Base-by-base conservation (phyloP, 1,284 basidiomycete species). In the Apiotrichum montevideense region DNA sequence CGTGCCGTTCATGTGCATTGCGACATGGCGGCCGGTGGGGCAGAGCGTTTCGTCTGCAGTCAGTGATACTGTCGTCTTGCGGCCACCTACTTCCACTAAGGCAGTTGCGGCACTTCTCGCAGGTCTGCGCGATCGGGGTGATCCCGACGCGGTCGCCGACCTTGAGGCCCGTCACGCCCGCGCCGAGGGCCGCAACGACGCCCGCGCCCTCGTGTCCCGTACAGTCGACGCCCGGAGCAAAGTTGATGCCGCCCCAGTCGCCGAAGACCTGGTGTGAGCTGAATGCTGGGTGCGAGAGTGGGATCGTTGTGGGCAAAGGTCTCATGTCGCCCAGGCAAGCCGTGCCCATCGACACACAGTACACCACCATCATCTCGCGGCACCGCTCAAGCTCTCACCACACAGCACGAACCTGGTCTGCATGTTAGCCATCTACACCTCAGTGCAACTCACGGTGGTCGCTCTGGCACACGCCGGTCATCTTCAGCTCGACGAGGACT, bases 141-240 rank as follows among this genome's bases (percentile, higher is more conserved):
- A 58, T 41, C 34, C 60, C 60, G 35, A 52, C 55, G 3, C 41
- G 41, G 39, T 62, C 60, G n/a, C 57, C 60, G 46, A 62, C 52
- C 46, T 58, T 58, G 49, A 49, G 59, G 46, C 40, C 49, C 9
- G 34, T 55, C 29, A 62, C 60, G 29, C 50, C 55, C 32, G 57
- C 50, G 43, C 60, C 60, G 43, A 62, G 35, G 41, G 48, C 48
- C 42, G 44, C 57, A 40, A 62, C 60, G 32, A 48, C 35, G 15
- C 60, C 60, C 3, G 60, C 60, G 35, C 60, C 60, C 55, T 62
- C 60, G 55, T 62, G 60, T 41, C 60, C 60, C 2, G 52, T 59
- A 54, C 57, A 58, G 57, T 58, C 57, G 52, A 62, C 52, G 6
- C 57, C 56, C 4, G 46, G 40, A 21, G 21, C 21, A 3, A 46